These are phyloP conservation scores for Eucalyptus leucophloia DNA, from an alignment of 345 rosid species.

Conservation along the genomic window DNA sequence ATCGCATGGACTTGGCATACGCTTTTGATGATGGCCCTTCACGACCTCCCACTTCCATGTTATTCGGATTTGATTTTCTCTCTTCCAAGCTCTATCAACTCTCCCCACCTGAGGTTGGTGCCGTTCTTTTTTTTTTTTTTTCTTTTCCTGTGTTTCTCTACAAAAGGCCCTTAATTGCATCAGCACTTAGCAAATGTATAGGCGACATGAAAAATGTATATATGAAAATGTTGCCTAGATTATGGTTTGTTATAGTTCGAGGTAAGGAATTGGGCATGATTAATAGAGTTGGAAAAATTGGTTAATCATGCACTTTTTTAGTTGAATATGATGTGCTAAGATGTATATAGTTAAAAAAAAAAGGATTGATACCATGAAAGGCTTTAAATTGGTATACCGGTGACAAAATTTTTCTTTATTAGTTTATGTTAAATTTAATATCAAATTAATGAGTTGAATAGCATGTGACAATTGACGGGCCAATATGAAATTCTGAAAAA, in stretches of 20 bases:
- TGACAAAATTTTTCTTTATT: no score
- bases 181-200: not conserved
- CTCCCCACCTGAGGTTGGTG: slow-evolving; percentile 23
- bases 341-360: not conserved
- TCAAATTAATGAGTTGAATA: no score
- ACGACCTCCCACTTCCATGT: slow-evolving; percentile 2
- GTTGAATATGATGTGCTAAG: not conserved
- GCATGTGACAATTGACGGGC: no score
- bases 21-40: slow-evolving; percentile 1
- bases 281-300: not conserved
- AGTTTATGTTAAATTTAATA: no score
- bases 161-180: not conserved
- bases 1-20: slow-evolving; percentile 2
- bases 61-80: slow-evolving; percentile 1
- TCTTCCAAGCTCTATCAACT: slow-evolving; percentile 14
- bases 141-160: not conserved
- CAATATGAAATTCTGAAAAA: no score
- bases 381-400: no score
- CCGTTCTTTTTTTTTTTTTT: not conserved
- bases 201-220: not conserved
- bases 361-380: no score
- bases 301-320: not conserved
- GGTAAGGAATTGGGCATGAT: not conserved
- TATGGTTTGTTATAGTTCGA: not conserved
- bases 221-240: not conserved